Evolutionary conservation across 2,329 filamentous ascomycete species (phyloP), one percentile per base, ranked within the genome.

Genomic region (Dryadomyces quercus-mongolicae): DNA sequence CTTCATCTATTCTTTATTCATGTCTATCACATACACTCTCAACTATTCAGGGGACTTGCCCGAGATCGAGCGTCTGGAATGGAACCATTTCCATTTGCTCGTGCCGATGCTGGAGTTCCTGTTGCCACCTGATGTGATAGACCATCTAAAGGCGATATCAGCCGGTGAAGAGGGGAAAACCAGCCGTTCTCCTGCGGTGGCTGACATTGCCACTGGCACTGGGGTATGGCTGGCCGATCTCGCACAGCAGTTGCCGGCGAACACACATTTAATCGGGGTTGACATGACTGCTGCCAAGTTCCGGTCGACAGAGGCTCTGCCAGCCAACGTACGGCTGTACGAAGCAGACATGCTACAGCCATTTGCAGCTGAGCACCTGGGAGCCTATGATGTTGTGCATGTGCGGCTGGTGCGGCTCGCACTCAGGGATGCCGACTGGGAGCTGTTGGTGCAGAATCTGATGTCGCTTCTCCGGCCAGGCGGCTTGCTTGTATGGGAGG

Each of bases 191-290:
- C 50, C 47, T 2, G 44, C 48, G 36, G 50, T 57, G 5, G 55
- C 55, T 45, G 55, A 57, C 42, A 34, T 58, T 13, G 55, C 52
- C 36, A 56, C 54, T 7, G 57, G 57, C 31, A 56, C 55, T 1
- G 57, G 57, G 31, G 31, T 58, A 25, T 58, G 57, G 57, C 57
- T 58, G 8, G 55, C 40, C 34, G 57, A 58, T 13, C 40, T 58
- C n/a, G 53, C 55, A 18, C 9, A 31, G 8, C 8, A 34, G 42
- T 48, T 58, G 36, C 52, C 54, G 7, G 22, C 46, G 4, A 36
- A 38, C 2, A 52, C 55, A 15, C 54, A 49, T 16, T 55, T 57
- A 15, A 53, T 55, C 44, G 57, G 57, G 48, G 56, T 48, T 50
- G 56, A 58, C 47, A 15, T 52, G n/a, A 42, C 25, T 50, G 47